phyloP scores from a whole-genome alignment of 352 stramenopile species.

The Thalassiosira exigua region DNA sequence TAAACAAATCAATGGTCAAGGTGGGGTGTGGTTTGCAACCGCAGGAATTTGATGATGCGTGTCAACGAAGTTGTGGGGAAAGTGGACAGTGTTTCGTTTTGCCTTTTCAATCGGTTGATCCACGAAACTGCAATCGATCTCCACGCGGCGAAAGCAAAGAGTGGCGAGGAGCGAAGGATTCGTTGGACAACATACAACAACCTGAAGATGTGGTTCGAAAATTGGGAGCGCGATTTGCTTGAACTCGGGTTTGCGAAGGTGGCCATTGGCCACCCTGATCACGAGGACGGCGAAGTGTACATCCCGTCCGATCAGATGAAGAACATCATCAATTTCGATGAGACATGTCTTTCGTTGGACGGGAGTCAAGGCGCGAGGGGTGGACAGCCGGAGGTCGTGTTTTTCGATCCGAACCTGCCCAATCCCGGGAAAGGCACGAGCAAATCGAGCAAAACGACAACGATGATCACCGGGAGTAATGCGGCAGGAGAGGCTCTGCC shows the following conservation, averaged over 20 bases:
- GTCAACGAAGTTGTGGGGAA: neutral
- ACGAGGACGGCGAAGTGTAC: conserved; percentile 8
- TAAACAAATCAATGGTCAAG: conserved; percentile 9
- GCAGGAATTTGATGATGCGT: neutral
- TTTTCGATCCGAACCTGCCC: conserved; percentile 10
- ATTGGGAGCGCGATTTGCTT: conserved; percentile 13
- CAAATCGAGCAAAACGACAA: conserved; percentile 7
- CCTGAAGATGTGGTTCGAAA: conserved; percentile 19
- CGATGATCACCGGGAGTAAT: conserved; percentile 24
- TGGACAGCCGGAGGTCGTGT: neutral
- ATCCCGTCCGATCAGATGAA: conserved; percentile 1
- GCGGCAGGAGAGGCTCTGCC: conserved; percentile 20
- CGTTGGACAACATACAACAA: conserved; percentile 29
- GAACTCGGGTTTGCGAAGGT: conserved; percentile 13
- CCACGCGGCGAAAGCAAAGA: conserved; percentile 1
- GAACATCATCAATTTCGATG: conserved; percentile 25
- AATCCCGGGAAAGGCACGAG: neutral
- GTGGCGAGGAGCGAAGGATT: conserved; percentile 5
- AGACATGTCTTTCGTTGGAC: conserved; percentile 24
- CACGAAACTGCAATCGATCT: conserved; percentile 11
- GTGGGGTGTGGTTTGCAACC: neutral
- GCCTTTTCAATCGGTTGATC: neutral
- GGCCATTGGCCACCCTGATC: too few species aligned
- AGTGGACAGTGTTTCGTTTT: neutral
- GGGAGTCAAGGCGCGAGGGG: conserved; percentile 1